Evolutionary conservation across 345 rosid genomes (phyloP).

Genomic region (Angophora floribunda): DNA sequence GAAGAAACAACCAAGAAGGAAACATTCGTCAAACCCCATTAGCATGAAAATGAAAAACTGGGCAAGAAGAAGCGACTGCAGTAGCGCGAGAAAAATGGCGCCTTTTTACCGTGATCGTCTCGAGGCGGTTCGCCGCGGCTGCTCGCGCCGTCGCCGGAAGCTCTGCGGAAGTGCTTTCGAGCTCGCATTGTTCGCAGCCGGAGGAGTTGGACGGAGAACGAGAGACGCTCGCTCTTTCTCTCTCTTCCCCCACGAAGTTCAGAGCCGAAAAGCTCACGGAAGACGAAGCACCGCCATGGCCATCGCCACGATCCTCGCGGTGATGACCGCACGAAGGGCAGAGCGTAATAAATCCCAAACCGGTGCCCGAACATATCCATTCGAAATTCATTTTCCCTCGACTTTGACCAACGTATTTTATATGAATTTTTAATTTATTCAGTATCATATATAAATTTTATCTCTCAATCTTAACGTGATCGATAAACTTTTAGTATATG

Average conservation of each 20-base stretch:
- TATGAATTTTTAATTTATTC: no score
- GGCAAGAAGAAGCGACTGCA: neutral
- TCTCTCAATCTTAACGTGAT: accelerated
- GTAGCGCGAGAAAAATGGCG: neutral
- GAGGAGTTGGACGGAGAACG: neutral
- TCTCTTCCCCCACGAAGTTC: neutral
- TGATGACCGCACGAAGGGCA: neutral
- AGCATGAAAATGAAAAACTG: neutral
- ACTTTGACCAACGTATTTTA: no score
- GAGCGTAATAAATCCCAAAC: neutral
- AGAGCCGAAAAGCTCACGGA: neutral
- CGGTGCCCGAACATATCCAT: neutral
- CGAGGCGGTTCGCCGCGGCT: neutral
- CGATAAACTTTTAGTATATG: accelerated
- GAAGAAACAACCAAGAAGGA: neutral
- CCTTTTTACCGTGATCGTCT: neutral
- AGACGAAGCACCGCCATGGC: neutral
- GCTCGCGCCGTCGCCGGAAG: neutral
- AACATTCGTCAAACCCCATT: neutral
- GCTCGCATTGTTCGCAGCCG: neutral
- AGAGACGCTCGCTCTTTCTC: neutral
- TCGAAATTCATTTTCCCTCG: neutral
- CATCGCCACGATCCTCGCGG: neutral
- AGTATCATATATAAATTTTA: no score
- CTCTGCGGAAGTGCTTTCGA: neutral